Evolutionary conservation across 116 monocot genomes (phyloP).

Genomic region (Cymodocea nodosa): DNA sequence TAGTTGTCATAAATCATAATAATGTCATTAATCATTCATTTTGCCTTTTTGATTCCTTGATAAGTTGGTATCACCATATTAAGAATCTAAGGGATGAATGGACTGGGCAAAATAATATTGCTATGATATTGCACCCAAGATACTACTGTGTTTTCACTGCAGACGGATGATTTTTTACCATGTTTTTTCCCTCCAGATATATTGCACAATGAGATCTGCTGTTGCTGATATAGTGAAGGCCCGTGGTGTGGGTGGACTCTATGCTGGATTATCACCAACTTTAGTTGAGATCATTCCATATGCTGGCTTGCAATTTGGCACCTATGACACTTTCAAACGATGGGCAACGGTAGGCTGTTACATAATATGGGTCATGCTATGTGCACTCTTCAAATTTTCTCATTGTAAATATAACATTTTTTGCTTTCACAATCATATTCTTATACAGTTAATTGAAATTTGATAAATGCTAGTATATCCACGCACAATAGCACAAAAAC

Average conservation of each 20-base stretch:
- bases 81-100: too few species aligned
- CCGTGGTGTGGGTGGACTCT: conserved; percentile 72
- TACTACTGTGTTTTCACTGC: too few species aligned
- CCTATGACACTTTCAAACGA: conserved; percentile 91
- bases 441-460: background rate
- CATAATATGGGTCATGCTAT: background rate
- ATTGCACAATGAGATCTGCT: conserved; percentile 86
- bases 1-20: too few species aligned
- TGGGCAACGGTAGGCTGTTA: conserved; percentile 75
- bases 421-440: background rate
- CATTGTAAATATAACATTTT: too few species aligned
- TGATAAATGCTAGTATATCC: background rate
- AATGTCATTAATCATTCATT: too few species aligned
- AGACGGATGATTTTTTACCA: background rate
- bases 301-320: conserved; percentile 95
- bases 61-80: too few species aligned
- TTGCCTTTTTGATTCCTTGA: too few species aligned
- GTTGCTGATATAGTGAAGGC: conserved; percentile 57
- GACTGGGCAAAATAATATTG: too few species aligned
- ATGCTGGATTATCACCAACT: conserved; percentile 87
- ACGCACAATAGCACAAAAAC: too few species aligned
- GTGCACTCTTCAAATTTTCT: background rate
- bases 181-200: conserved; percentile 34
- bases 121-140: too few species aligned
- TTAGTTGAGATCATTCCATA: conserved; percentile 95